A percentile compares a stretch with the other conserved stretches of the same genome.
Conservation (phyloP, 2,329 filamentous ascomycete species). For the Xylariaceae sp. region DNA sequence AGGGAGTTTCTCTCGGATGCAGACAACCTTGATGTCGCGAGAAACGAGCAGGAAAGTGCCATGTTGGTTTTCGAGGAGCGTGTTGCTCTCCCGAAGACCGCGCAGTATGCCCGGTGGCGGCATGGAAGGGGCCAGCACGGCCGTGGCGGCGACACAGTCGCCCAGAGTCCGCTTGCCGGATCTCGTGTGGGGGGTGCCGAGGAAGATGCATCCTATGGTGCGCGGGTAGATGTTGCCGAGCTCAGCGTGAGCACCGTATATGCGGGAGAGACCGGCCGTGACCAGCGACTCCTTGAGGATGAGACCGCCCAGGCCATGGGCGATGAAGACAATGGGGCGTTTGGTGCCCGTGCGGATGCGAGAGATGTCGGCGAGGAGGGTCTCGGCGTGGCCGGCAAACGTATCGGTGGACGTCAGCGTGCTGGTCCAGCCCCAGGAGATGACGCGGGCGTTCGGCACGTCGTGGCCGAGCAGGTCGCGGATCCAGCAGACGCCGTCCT, state of each 20-base stretch:
- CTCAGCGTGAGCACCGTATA: slow-evolving; percentile 31
- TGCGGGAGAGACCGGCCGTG: slow-evolving; percentile 30
- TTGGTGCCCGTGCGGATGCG: slow-evolving; percentile 24
- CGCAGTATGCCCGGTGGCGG: slow-evolving; percentile 25
- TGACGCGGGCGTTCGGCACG: slow-evolving; percentile 25
- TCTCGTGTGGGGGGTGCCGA: slow-evolving; percentile 29
- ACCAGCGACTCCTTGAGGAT: slow-evolving; percentile 31
- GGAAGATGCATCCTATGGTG: slow-evolving; percentile 31
- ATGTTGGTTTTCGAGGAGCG: slow-evolving; percentile 29
- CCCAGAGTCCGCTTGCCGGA: slow-evolving; percentile 28
- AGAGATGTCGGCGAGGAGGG: slow-evolving; percentile 27
- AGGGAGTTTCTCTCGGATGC: slow-evolving; percentile 27
- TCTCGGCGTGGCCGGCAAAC: slow-evolving; percentile 29
- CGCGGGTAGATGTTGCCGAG: slow-evolving; percentile 30
- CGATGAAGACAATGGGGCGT: slow-evolving; percentile 31
- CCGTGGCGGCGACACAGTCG: slow-evolving; percentile 28
- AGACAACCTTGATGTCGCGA: slow-evolving; percentile 31
- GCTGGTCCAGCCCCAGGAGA: slow-evolving; percentile 30
- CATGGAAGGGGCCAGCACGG: slow-evolving; percentile 26
- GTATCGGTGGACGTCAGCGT: slow-evolving; percentile 21
- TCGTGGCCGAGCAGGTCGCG: slow-evolving; percentile 30
- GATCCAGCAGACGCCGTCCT: slow-evolving; percentile 29
- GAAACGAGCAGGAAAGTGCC: slow-evolving; percentile 29
- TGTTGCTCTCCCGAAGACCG: slow-evolving; percentile 24
- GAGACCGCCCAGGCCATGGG: slow-evolving; percentile 31